Percentiles rank a stretch among this genome's conserved stretches.
These are phyloP conservation scores for Purpureocillium takamizusanense DNA, from an alignment of 2,329 filamentous ascomycete genomes.

Conservation along the genomic window DNA sequence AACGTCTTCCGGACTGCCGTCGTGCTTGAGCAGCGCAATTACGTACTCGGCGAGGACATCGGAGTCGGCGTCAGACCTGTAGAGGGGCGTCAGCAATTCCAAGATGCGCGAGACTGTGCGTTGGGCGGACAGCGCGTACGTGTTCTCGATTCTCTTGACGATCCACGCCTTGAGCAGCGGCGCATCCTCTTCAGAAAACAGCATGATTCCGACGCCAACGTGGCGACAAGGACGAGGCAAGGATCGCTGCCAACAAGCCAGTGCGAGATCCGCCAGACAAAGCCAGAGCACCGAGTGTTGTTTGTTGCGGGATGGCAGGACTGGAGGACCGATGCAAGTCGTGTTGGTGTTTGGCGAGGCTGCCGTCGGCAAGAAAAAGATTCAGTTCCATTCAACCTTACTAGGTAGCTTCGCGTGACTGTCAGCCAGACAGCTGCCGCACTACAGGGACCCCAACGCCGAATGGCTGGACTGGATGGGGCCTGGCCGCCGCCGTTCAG, in stretches of 20 bases:
- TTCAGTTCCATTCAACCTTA: too few species aligned
- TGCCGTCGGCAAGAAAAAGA: too few species aligned
- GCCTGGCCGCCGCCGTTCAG: too few species aligned
- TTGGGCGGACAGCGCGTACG: constrained; percentile 38
- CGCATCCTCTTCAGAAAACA: constrained; percentile 55
- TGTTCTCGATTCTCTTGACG: constrained; percentile 66
- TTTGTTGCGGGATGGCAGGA: too few species aligned
- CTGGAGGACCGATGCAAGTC: too few species aligned
- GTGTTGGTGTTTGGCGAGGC: too few species aligned
- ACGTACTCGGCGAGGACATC: constrained; percentile 80
- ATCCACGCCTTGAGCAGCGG: constrained; percentile 66
- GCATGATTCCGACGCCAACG: constrained; percentile 31
- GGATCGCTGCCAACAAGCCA: background rate
- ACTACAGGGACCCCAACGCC: too few species aligned
- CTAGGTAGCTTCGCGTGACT: too few species aligned
- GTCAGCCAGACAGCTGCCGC: too few species aligned
- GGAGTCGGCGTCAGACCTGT: constrained; percentile 67
- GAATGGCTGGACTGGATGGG: too few species aligned
- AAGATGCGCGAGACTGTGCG: background rate
- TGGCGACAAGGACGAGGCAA: background rate
- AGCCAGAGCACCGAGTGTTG: too few species aligned
- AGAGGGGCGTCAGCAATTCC: constrained; percentile 4
- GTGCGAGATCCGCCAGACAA: too few species aligned
- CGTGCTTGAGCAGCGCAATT: constrained; percentile 64
- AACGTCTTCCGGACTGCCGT: constrained; percentile 56